Evolutionary conservation across 805 yeast species (phyloP).

Genomic region (Ogataea populi-albae): DNA sequence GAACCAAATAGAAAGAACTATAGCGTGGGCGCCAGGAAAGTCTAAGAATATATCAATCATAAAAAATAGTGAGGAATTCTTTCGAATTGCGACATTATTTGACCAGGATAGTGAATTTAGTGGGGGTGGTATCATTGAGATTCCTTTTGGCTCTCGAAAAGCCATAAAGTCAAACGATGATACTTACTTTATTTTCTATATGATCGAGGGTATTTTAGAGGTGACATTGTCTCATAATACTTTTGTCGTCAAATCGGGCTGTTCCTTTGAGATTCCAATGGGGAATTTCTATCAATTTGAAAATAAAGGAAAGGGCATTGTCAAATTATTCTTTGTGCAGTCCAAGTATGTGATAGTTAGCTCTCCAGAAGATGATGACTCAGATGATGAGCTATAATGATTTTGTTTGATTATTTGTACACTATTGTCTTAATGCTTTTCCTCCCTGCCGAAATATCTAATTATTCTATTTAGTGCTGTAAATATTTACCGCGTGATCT

Average conservation of each 20-base stretch:
- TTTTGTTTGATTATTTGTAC: constrained; percentile 8
- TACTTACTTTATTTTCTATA: constrained; percentile 71
- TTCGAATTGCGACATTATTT: constrained; percentile 61
- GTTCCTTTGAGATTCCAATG: constrained; percentile 79
- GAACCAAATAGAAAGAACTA: constrained; percentile 39
- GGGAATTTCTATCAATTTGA: constrained; percentile 68
- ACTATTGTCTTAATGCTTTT: constrained; percentile 1
- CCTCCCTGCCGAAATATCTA: too few species aligned
- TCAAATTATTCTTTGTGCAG: constrained; percentile 74
- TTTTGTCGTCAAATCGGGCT: constrained; percentile 66
- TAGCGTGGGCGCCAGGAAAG: constrained; percentile 67
- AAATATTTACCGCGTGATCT: constrained; percentile 4
- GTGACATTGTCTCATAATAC: constrained; percentile 57
- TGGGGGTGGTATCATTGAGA: constrained; percentile 70
- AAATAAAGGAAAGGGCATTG: constrained; percentile 57
- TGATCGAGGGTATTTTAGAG: constrained; percentile 66
- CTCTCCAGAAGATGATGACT: constrained; percentile 23
- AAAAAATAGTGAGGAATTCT: constrained; percentile 47
- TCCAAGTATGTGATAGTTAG: constrained; percentile 42
- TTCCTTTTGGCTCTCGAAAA: constrained; percentile 62
- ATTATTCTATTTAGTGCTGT: neutral
- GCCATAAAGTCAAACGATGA: constrained; percentile 59
- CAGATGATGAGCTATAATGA: constrained; percentile 16
- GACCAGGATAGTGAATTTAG: constrained; percentile 59
- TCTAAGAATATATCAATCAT: constrained; percentile 43